Evolutionary conservation across 2,329 filamentous ascomycete species (phyloP).

Genomic region (Didymella arachidicola): DNA sequence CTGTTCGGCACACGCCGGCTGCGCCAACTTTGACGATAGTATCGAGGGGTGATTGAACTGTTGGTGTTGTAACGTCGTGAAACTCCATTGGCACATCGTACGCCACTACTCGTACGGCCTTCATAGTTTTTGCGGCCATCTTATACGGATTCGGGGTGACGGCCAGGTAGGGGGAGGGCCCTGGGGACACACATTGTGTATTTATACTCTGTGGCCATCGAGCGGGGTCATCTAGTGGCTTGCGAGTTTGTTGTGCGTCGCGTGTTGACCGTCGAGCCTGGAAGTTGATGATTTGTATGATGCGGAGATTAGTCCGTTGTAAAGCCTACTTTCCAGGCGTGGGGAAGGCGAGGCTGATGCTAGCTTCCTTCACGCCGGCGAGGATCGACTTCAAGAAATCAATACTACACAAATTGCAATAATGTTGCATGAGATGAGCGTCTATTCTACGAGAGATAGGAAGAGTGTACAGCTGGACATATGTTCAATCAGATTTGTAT

Average conservation of each 20-base stretch:
- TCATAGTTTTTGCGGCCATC: conserved; percentile 12
- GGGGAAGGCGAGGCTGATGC: conserved; percentile 5
- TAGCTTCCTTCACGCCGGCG: conserved; percentile 11
- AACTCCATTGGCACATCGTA: conserved; percentile 13
- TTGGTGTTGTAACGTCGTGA: conserved; percentile 5
- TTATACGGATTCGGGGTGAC: not conserved
- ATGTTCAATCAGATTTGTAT: no score
- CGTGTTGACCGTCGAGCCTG: not conserved
- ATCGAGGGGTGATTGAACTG: conserved; percentile 2
- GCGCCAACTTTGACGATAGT: conserved; percentile 7
- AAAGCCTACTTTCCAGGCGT: conserved; percentile 12
- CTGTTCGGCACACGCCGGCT: conserved; percentile 11
- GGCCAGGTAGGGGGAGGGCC: not conserved
- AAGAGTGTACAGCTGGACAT: no score
- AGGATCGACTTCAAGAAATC: not conserved
- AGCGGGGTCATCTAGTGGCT: not conserved
- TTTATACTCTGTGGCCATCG: not conserved
- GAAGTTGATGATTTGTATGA: conserved; percentile 2
- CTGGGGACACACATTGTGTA: not conserved
- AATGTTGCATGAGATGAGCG: not conserved
- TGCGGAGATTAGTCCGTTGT: conserved; percentile 7
- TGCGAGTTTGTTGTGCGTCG: no score
- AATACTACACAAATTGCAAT: not conserved
- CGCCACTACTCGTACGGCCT: conserved; percentile 9
- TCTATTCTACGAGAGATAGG: not conserved